Percentiles rank a stretch among this genome's conserved stretches.
Conservation (phyloP, 305 asterid species). For the Solanum hybrid region DNA sequence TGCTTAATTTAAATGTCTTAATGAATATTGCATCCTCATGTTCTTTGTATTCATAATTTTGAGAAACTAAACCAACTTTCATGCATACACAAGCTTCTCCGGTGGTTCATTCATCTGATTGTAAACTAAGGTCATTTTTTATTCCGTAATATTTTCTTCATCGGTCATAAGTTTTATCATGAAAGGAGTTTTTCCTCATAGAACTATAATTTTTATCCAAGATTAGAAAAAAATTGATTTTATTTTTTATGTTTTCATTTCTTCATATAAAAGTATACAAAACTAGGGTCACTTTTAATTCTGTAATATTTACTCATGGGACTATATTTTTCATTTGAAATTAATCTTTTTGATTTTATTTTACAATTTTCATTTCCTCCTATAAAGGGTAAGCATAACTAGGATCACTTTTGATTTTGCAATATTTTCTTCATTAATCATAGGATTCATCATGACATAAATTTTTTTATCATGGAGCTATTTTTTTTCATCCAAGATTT, state of each 20-base stretch:
- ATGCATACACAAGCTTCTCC: not conserved
- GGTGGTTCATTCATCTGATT: not conserved
- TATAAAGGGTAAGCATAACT: not conserved
- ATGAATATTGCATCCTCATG: not conserved
- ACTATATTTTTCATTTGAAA: not conserved
- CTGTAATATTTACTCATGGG: not conserved
- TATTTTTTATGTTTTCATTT: not conserved
- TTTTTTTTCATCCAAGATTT: not conserved
- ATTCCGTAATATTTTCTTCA: not conserved
- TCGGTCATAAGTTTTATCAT: not conserved
- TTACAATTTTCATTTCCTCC: not conserved
- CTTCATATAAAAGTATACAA: not conserved
- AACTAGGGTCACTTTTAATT: not conserved
- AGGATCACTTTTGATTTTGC: not conserved
- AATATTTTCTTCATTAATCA: not conserved
- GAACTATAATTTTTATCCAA: not conserved
- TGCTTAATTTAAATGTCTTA: not conserved
- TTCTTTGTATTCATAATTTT: not conserved
- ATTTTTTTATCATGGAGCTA: not conserved
- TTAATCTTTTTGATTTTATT: not conserved
- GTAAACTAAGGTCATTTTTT: not conserved
- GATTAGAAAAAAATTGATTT: no score
- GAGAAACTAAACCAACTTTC: not conserved
- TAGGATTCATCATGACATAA: not conserved
- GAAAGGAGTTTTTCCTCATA: not conserved